Percentiles rank a stretch among this genome's conserved stretches.
Conservation (phyloP, 805 yeast genomes). For the Candida nanaspora region DNA sequence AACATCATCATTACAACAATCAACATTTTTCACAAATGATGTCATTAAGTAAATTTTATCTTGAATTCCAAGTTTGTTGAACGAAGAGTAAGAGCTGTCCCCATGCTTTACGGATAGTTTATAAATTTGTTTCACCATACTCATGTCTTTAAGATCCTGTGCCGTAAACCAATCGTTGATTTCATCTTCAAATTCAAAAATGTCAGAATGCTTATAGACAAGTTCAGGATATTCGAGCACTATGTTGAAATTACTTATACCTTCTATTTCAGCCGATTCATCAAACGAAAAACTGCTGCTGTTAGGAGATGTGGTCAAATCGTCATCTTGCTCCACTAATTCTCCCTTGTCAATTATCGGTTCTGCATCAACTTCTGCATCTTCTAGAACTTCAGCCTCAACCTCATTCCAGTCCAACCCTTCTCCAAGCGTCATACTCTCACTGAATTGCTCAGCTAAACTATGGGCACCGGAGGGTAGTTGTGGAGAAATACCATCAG, state of each 20-base stretch:
- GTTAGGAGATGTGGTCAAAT: constrained; percentile 22
- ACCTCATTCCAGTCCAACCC: constrained; percentile 1
- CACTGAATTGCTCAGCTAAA: background rate
- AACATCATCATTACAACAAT: no score
- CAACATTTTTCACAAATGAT: background rate
- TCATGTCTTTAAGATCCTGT: constrained; percentile 21
- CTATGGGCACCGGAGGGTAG: background rate
- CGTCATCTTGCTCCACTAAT: constrained; percentile 22
- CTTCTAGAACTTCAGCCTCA: constrained; percentile 1
- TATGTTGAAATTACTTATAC: constrained; percentile 25
- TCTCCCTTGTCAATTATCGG: constrained; percentile 24
- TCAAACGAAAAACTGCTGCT: constrained; percentile 19
- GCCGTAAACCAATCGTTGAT: constrained; percentile 30
- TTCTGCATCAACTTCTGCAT: constrained; percentile 15
- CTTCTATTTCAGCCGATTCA: constrained; percentile 22
- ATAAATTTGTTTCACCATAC: constrained; percentile 7
- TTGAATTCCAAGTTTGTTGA: no score
- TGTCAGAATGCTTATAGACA: constrained; percentile 34
- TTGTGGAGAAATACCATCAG: background rate
- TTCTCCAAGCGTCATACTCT: background rate
- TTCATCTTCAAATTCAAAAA: constrained; percentile 30
- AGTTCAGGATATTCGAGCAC: constrained; percentile 34
- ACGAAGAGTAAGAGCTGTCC: no score
- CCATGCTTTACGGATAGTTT: background rate
- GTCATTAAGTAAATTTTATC: no score